Conservation (phyloP, 805 yeast genomes). For the Myxozyma kluyveri region DNA sequence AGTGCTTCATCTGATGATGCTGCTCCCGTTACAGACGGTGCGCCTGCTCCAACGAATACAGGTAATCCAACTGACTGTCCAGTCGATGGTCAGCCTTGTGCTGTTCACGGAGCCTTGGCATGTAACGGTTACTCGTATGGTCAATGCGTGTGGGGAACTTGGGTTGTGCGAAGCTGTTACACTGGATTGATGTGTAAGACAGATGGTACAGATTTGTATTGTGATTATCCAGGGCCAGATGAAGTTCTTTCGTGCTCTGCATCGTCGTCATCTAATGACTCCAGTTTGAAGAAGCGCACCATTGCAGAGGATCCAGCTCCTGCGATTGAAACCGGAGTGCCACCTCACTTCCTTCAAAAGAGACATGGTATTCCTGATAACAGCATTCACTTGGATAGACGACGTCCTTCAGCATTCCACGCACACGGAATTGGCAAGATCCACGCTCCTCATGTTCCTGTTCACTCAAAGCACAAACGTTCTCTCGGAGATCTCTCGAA, state of each 20-base stretch:
- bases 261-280: slow-evolving; percentile 26
- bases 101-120: slow-evolving; percentile 32
- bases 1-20: not conserved
- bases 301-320: slow-evolving; percentile 32
- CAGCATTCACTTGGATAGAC: not conserved
- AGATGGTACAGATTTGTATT: slow-evolving; percentile 29
- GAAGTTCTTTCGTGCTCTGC: slow-evolving; percentile 38
- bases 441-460: slow-evolving; percentile 24
- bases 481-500: no score
- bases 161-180: slow-evolving; percentile 37
- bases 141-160: slow-evolving; percentile 33
- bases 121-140: slow-evolving; percentile 35
- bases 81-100: slow-evolving; percentile 31
- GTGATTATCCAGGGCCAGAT: slow-evolving; percentile 33
- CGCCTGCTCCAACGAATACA: slow-evolving; percentile 5
- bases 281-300: not conserved
- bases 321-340: slow-evolving; percentile 40
- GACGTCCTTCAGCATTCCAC: slow-evolving; percentile 23
- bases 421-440: slow-evolving; percentile 16
- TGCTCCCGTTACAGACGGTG: not conserved
- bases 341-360: not conserved
- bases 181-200: slow-evolving; percentile 35
- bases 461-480: slow-evolving; percentile 3
- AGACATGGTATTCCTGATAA: not conserved
- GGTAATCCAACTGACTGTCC: slow-evolving; percentile 6